Percentiles rank a stretch among this genome's conserved stretches.
Evolutionary conservation across 164 flowering plant species (phyloP).

Genomic region (Paratinospora sagittata): DNA sequence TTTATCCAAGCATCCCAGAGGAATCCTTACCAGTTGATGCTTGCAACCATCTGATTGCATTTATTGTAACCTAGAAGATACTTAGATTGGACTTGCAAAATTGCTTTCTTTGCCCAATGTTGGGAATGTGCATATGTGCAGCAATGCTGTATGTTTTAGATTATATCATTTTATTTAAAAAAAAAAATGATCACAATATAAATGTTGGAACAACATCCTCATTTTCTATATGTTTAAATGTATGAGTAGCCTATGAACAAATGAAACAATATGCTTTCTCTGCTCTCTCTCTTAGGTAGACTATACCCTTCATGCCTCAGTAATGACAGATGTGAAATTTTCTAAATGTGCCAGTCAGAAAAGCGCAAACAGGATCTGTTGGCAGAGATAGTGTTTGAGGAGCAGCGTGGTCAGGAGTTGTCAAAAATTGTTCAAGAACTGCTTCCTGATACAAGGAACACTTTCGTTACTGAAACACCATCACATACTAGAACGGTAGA

Average conservation of each 20-base stretch:
- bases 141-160: too few species aligned
- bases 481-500: conserved; percentile 55
- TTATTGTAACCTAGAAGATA: background rate
- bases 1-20: background rate
- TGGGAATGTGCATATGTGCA: too few species aligned
- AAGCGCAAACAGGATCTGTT: conserved; percentile 66
- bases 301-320: background rate
- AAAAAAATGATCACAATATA: too few species aligned
- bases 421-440: conserved; percentile 57
- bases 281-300: background rate
- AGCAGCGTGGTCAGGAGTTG: conserved; percentile 57
- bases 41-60: background rate
- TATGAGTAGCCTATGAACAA: background rate
- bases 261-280: background rate
- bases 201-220: background rate
- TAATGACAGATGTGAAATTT: background rate
- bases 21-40: background rate
- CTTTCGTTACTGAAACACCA: conserved; percentile 33
- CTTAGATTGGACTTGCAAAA: background rate
- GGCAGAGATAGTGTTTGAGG: conserved; percentile 61
- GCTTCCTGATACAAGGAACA: conserved; percentile 42
- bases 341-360: conserved; percentile 42
- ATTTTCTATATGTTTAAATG: background rate
- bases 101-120: background rate
- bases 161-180: too few species aligned